Conservation (phyloP, 2,329 filamentous ascomycete genomes). For the Endothia cerciana region DNA sequence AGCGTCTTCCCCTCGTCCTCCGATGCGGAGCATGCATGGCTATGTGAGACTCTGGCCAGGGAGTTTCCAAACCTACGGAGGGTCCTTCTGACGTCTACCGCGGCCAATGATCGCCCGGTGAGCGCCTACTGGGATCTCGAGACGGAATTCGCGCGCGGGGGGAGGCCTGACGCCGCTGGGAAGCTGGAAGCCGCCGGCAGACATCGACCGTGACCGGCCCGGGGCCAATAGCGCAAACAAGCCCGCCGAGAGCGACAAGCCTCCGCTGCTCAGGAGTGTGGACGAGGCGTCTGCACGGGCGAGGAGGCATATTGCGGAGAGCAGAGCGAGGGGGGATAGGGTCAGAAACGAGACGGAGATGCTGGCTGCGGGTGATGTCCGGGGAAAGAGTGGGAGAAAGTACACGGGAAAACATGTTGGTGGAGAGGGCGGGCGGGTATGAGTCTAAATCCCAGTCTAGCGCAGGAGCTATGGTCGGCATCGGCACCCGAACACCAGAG, state of each 20-base stretch:
- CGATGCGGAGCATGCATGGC: background rate
- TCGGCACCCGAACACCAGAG: background rate
- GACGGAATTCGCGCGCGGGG: background rate
- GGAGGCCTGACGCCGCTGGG: background rate
- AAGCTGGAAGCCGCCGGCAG: background rate
- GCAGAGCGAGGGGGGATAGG: background rate
- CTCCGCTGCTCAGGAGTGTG: background rate
- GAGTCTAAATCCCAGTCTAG: background rate
- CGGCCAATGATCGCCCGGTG: background rate
- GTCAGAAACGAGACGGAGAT: background rate
- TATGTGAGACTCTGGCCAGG: conserved; percentile 8
- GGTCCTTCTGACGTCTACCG: background rate
- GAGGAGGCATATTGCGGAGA: background rate
- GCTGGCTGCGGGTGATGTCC: background rate
- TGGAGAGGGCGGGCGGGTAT: background rate
- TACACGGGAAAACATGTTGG: background rate
- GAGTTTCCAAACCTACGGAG: conserved; percentile 12
- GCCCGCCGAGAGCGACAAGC: background rate
- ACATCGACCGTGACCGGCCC: background rate
- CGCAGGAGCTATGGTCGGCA: background rate
- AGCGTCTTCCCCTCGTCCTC: background rate
- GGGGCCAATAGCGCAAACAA: background rate
- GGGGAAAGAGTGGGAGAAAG: background rate
- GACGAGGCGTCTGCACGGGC: background rate
- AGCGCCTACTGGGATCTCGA: background rate